Evolutionary conservation across 768 basidiomycete genomes (phyloP).

Genomic region (Sporobolomyces roseus): DNA sequence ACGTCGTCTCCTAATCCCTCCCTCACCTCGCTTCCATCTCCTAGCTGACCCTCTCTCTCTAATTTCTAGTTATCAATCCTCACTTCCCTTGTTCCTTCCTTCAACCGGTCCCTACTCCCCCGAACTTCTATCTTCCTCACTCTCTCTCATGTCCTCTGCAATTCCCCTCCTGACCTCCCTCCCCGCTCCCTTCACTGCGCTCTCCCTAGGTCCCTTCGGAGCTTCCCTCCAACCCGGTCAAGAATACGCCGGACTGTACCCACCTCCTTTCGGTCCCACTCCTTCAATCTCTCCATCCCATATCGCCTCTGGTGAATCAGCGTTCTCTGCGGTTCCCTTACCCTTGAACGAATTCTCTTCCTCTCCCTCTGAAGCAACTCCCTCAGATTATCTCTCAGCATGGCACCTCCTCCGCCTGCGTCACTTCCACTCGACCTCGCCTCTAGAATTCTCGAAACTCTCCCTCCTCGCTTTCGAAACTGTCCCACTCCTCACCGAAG

Average conservation of each 20-base stretch:
- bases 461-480: conserved; percentile 51
- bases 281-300: neutral
- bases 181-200: conserved; percentile 36
- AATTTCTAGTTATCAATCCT: conserved; percentile 44
- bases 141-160: conserved; percentile 31
- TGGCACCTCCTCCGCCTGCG: conserved; percentile 48
- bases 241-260: conserved; percentile 49
- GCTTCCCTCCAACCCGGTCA: conserved; percentile 48
- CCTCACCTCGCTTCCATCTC: neutral
- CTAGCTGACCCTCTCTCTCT: too few species aligned
- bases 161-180: conserved; percentile 16
- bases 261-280: conserved; percentile 46
- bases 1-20: conserved; percentile 21
- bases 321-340: conserved; percentile 32
- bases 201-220: conserved; percentile 50
- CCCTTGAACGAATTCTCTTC: conserved; percentile 10
- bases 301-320: neutral
- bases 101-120: neutral
- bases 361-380: neutral
- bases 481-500: conserved; percentile 48
- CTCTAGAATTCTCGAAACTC: conserved; percentile 40
- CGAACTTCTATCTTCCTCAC: conserved; percentile 7
- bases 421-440: conserved; percentile 42
- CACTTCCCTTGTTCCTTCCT: conserved; percentile 37
- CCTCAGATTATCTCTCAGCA: conserved; percentile 36